A percentile compares a stretch with the other conserved stretches of the same genome.
Conservation (phyloP, 768 basidiomycete genomes). For the Wakefieldia striispora region DNA sequence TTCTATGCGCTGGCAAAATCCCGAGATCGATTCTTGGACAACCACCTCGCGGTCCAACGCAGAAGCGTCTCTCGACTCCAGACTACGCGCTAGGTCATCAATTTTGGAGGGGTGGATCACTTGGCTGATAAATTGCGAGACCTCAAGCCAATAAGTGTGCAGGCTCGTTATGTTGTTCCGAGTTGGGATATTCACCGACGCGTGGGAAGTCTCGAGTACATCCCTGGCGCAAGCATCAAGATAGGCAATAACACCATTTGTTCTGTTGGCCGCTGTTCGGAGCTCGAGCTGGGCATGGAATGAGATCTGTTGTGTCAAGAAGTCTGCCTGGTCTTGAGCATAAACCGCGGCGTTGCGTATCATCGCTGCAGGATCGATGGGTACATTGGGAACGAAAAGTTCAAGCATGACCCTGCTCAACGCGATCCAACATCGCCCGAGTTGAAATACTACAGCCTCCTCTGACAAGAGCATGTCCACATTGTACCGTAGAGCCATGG, state of each 20-base stretch:
- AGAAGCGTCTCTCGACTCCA: conserved; percentile 37
- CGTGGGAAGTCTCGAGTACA: conserved; percentile 22
- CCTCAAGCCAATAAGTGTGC: conserved; percentile 71
- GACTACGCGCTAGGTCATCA: conserved; percentile 40
- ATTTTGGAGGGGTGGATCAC: conserved; percentile 50
- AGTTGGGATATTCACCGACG: conserved; percentile 29
- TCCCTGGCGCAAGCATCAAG: conserved; percentile 40
- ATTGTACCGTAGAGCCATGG: conserved; percentile 24
- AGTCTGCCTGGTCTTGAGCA: conserved; percentile 38
- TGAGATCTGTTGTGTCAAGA: conserved; percentile 46
- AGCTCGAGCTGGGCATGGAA: conserved; percentile 57
- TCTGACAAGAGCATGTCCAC: conserved; percentile 10
- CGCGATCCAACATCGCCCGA: conserved; percentile 58
- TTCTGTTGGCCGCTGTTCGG: conserved; percentile 52
- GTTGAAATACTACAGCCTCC: conserved; percentile 29
- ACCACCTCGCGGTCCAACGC: conserved; percentile 60
- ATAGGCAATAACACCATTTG: conserved; percentile 47
- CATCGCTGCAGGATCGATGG: conserved; percentile 82
- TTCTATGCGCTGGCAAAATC: conserved; percentile 73
- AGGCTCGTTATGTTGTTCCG: conserved; percentile 48
- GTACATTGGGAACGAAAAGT: conserved; percentile 77
- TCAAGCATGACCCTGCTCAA: conserved; percentile 59
- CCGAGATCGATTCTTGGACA: conserved; percentile 73
- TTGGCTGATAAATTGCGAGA: conserved; percentile 70
- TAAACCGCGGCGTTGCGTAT: conserved; percentile 47